Conservation (phyloP, 2,329 filamentous ascomycete species). For the Thielaviopsis populi region DNA sequence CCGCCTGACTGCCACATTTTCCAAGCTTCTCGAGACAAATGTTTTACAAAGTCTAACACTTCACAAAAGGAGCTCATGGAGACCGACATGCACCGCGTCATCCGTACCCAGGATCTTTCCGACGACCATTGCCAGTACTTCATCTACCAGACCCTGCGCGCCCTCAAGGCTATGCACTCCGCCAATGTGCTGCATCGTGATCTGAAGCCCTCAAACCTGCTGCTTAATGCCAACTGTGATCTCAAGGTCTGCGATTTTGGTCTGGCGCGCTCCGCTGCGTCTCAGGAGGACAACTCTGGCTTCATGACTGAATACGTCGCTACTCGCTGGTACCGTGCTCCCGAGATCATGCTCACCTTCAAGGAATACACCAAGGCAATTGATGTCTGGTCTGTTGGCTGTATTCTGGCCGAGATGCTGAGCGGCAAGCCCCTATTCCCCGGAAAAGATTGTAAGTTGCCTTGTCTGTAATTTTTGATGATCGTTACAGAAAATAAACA, state of each 20-base stretch:
- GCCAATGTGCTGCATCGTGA: slow-evolving; percentile 96
- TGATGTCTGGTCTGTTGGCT: slow-evolving; percentile 97
- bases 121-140: slow-evolving; percentile 99
- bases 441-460: slow-evolving; percentile 80
- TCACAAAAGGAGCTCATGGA: slow-evolving; percentile 78
- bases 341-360: slow-evolving; percentile 99
- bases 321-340: slow-evolving; percentile 95
- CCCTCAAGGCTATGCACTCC: slow-evolving; percentile 97
- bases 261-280: slow-evolving; percentile 84
- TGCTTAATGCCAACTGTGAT: slow-evolving; percentile 97
- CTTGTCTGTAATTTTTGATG: background rate
- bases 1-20: background rate
- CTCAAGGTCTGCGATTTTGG: slow-evolving; percentile 98
- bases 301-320: slow-evolving; percentile 99
- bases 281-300: slow-evolving; percentile 97
- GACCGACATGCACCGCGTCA: slow-evolving; percentile 98
- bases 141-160: slow-evolving; percentile 97
- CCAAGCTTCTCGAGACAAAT: background rate
- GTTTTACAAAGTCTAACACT: slow-evolving; percentile 17
- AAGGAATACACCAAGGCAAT: slow-evolving; percentile 99
- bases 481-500: no score
- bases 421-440: slow-evolving; percentile 97
- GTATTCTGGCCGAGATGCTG: slow-evolving; percentile 96
- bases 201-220: slow-evolving; percentile 90
- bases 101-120: slow-evolving; percentile 93